A percentile compares a stretch with the other conserved stretches of the same genome.
Evolutionary conservation across 2,329 filamentous ascomycete genomes (phyloP).

Genomic region (Paraphaeosphaeria sporulosa): DNA sequence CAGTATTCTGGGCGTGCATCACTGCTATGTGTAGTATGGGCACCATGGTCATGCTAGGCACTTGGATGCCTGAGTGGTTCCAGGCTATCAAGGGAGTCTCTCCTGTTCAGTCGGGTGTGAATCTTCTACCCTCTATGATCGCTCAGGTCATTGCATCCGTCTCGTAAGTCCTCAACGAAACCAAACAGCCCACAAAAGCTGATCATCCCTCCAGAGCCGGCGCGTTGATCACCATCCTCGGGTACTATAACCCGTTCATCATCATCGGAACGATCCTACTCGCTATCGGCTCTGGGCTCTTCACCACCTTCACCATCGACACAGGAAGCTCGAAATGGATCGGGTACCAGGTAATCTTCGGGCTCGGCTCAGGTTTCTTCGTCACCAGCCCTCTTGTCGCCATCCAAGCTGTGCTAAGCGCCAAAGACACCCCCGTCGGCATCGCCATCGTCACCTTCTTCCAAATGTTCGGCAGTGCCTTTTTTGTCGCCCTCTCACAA

Average conservation of each 20-base stretch:
- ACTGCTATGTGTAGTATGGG: slow-evolving; percentile 44
- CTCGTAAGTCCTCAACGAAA: slow-evolving; percentile 16
- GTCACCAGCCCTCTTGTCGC: slow-evolving; percentile 51
- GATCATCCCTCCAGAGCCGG: slow-evolving; percentile 23
- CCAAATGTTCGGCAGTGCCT: slow-evolving; percentile 68
- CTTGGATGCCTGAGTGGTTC: slow-evolving; percentile 34
- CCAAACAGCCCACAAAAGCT: not conserved
- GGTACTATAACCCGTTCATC: slow-evolving; percentile 48
- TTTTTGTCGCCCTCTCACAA: slow-evolving; percentile 70
- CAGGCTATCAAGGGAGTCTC: slow-evolving; percentile 25
- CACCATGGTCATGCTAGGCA: slow-evolving; percentile 44
- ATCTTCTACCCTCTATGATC: slow-evolving; percentile 42
- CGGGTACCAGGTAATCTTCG: slow-evolving; percentile 41
- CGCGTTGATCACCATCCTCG: slow-evolving; percentile 38
- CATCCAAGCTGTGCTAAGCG: slow-evolving; percentile 49
- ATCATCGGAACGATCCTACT: slow-evolving; percentile 34
- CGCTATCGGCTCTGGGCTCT: slow-evolving; percentile 35
- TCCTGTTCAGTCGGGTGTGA: slow-evolving; percentile 27
- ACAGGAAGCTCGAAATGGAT: slow-evolving; percentile 31
- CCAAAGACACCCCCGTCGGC: slow-evolving; percentile 48
- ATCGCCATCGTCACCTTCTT: slow-evolving; percentile 61
- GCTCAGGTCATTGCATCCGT: slow-evolving; percentile 47
- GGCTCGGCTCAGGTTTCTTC: slow-evolving; percentile 49
- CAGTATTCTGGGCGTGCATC: slow-evolving; percentile 36
- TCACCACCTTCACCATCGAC: slow-evolving; percentile 26